A percentile compares a stretch with the other conserved stretches of the same genome.
phyloP scores from a whole-genome alignment of 805 yeast species.

The Tetrapisispora arboricola region DNA sequence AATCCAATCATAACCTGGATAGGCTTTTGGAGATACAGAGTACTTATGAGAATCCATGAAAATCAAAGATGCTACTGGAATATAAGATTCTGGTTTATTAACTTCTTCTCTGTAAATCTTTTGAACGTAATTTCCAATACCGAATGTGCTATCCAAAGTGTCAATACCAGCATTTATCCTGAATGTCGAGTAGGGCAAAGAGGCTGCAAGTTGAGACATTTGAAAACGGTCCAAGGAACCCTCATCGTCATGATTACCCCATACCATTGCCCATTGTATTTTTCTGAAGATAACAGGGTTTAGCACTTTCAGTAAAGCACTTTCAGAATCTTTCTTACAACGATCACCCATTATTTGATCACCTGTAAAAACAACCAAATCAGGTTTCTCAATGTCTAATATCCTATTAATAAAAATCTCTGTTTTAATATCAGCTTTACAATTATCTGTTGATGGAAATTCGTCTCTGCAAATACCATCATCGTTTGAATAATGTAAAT shows the following conservation, averaged over 20 bases:
- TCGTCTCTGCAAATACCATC: constrained; percentile 72
- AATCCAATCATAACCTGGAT: constrained; percentile 81
- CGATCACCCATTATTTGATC: constrained; percentile 81
- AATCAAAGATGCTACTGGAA: constrained; percentile 51
- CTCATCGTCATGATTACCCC: constrained; percentile 95
- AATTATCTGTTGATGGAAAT: constrained; percentile 43
- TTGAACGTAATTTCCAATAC: constrained; percentile 72
- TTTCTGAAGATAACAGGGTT: constrained; percentile 53
- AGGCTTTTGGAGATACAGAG: constrained; percentile 52
- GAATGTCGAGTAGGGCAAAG: constrained; percentile 62
- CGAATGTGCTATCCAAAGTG: constrained; percentile 38
- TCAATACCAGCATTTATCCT: constrained; percentile 47
- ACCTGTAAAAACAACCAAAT: constrained; percentile 79
- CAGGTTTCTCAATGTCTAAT: constrained; percentile 69
- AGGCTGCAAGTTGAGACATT: constrained; percentile 44
- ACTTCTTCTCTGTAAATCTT: constrained; percentile 36
- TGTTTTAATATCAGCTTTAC: constrained; percentile 76
- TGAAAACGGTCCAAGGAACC: constrained; percentile 54
- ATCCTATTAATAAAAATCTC: constrained; percentile 48
- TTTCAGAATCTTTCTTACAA: constrained; percentile 64
- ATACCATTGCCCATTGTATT: constrained; percentile 75
- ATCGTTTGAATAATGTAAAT: constrained; percentile 82
- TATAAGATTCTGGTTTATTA: constrained; percentile 3
- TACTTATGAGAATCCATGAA: constrained; percentile 80
- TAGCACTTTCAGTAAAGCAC: constrained; percentile 69